Evolutionary conservation across 2,329 filamentous ascomycete species (phyloP), one percentile per base, ranked within the genome.

Genomic region (Pseudogymnoascus sp.): DNA sequence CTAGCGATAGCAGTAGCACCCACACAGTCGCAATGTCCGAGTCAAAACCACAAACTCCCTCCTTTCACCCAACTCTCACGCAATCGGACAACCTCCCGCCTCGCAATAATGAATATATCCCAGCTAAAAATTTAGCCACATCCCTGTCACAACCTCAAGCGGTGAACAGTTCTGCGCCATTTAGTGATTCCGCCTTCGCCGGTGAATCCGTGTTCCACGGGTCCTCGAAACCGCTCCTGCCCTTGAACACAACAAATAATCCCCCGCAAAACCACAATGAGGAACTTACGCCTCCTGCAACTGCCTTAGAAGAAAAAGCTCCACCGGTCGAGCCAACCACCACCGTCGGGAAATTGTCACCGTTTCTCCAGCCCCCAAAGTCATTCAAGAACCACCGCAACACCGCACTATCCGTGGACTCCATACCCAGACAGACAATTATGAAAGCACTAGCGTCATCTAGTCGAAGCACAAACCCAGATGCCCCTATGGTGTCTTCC

Each of bases 361-460:
- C 67, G 0, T 72, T 69, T 45, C 64, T 65, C 31, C 67, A 61
- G 26, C 26, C 66, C 10, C 39, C 65, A 16, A 68, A 67, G 39
- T 54, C 61, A 21, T 67, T 68, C 51, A 67, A 69, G 21, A 62
- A 62, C n/a, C 71, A 72, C 60, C 67, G 67, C 62, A 71, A 73
- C 65, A 69, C 69, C 72, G 72, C 71, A 5, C 64, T 73, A 34
- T 73, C 76, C 67, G 68, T 73, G 59, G 72, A 74, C 61, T 69
- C 72, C 5, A 68, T 93, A 68, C 89, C 90, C 11, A 86, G 86
- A 67, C 90, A 93, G 76, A 93, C 90, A 63, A 86, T 92, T 71
- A 85, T 93, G 79, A 93, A 95, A 77, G 90, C 89, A 5, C 77
- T 93, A 68, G 88, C 88, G 63, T 92, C 89, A 12, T 80, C 84